Conservation (phyloP, 805 yeast genomes). For the Starmerella ratchasimensis region DNA sequence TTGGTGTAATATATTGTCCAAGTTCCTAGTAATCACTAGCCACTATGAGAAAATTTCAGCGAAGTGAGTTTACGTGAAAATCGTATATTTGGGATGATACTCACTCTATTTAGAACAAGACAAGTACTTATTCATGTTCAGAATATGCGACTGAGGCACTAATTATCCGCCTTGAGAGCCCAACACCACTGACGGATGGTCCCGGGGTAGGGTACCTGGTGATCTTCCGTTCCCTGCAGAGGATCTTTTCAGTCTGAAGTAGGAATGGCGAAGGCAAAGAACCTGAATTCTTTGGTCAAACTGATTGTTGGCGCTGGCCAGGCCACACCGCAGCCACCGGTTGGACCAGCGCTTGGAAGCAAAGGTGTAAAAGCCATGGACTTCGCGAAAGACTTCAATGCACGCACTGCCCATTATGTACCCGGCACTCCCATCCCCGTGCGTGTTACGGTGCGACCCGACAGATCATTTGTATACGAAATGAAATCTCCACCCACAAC, state of each 20-base stretch:
- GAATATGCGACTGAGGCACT: too few species aligned
- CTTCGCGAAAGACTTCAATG: conserved; percentile 95
- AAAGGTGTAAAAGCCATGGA: conserved; percentile 98
- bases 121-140: too few species aligned
- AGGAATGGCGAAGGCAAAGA: conserved; percentile 33
- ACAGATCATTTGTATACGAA: conserved; percentile 74
- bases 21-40: too few species aligned
- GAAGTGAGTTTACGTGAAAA: too few species aligned
- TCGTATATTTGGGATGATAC: too few species aligned
- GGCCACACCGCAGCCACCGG: conserved; percentile 98
- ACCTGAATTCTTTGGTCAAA: conserved; percentile 50
- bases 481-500: conserved; percentile 86
- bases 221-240: too few species aligned
- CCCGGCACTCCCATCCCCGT: conserved; percentile 90
- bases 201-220: too few species aligned
- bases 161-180: too few species aligned
- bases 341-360: conserved; percentile 96
- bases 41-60: too few species aligned
- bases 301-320: conserved; percentile 92
- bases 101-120: too few species aligned
- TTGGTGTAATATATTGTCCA: too few species aligned
- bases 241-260: background rate
- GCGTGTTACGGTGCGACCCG: conserved; percentile 75
- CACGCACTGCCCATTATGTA: conserved; percentile 75
- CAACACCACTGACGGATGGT: too few species aligned